Evolutionary conservation across 2,329 filamentous ascomycete species (phyloP), one percentile per base, ranked within the genome.

Genomic region (Byssothecium circinans): DNA sequence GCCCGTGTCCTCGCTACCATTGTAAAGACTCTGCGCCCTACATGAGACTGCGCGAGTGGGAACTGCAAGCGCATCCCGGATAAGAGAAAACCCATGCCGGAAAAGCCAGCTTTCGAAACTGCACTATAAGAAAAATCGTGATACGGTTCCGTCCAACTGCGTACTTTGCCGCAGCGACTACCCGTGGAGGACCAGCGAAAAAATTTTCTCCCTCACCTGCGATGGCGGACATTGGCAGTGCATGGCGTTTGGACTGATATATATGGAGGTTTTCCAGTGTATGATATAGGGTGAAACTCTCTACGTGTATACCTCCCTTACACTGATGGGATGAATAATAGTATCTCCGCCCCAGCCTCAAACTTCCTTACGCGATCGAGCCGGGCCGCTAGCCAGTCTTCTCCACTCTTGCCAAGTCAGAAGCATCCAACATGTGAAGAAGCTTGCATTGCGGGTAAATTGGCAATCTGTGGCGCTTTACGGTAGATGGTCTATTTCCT

Each of bases 261-360:
- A 7, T 32, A 32, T 32, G 6, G 29, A 32, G 12, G 29, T 12
- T 32, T 32, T 32, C 29, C 29, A 32, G 29, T 32, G 29, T 32
- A 32, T 12, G 29, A 12, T 12, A 32, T 32, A 32, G 29, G 14
- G 14, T 7, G 12, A 32, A 32, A 8, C 14, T 12, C 12, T 32
- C 29, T 32, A 47, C 52, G 53, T 53, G 45, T 55, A 49, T 39
- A 45, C 46, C 29, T 53, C 19, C 51, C 47, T 20, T 53, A 47
- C 48, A 50, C 48, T 47, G 48, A 43, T 41, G 34, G 27, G 43
- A 18, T 50, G 47, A 35, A 30, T 50, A 45, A 43, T 39, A 45
- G 38, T 19, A 12, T 8, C 15, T 14, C 17, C 11, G 10, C 18
- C 41, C 32, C 39, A 50, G 48, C 48, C 48, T 50, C 43, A 45